These are phyloP conservation scores for Mucor circinelloides DNA, from an alignment of 371 early-diverging fungal genomes.

Conservation along the genomic window DNA sequence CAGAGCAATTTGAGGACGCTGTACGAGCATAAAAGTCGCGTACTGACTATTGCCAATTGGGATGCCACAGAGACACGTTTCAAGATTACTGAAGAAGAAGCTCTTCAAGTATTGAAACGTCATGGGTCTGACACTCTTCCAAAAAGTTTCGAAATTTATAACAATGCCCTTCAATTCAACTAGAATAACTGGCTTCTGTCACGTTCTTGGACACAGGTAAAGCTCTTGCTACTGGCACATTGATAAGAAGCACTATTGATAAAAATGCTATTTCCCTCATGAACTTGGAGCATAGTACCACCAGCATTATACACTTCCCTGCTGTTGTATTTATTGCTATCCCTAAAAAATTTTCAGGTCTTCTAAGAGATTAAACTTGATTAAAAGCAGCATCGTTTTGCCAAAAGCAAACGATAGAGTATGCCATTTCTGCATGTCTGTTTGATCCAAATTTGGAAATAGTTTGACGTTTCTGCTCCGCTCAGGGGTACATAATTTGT, in stretches of 20 bases:
- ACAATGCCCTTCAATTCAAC: slow-evolving; percentile 19
- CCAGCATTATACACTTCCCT: slow-evolving; percentile 22
- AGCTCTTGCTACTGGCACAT: slow-evolving; percentile 42
- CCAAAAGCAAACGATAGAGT: neutral
- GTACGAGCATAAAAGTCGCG: slow-evolving; percentile 34
- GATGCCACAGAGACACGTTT: slow-evolving; percentile 9
- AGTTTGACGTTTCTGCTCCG: neutral
- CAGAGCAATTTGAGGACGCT: slow-evolving; percentile 4
- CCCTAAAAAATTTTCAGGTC: neutral
- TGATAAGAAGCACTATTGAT: slow-evolving; percentile 34
- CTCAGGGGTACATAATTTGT: neutral
- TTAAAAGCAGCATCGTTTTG: too few relatives aligned
- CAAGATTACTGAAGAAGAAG: slow-evolving; percentile 4
- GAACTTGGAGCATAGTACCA: slow-evolving; percentile 6
- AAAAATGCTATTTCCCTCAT: slow-evolving; percentile 37
- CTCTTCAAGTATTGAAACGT: slow-evolving; percentile 19
- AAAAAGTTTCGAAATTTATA: slow-evolving; percentile 1
- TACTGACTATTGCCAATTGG: slow-evolving; percentile 20
- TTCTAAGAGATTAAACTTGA: too few relatives aligned
- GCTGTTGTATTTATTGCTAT: slow-evolving; percentile 14
- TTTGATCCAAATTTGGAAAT: neutral
- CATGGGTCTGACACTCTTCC: neutral
- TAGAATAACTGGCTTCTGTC: slow-evolving; percentile 46
- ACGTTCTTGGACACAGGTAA: slow-evolving; percentile 55
- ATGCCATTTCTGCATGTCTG: neutral